Conservation (phyloP, 2,329 filamentous ascomycete species). For the Cercospora beticola region DNA sequence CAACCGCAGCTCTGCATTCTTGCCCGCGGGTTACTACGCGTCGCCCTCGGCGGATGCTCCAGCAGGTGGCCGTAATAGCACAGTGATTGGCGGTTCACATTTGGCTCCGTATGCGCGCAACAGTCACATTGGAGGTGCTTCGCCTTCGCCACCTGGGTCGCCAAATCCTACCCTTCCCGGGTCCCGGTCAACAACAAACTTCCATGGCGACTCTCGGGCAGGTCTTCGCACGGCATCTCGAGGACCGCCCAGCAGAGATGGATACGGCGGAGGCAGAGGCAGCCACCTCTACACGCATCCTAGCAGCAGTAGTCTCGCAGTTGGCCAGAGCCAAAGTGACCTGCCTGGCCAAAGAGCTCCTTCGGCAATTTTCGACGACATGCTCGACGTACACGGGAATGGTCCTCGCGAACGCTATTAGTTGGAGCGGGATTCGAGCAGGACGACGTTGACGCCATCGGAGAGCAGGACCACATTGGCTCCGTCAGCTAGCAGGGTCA, state of each 20-base stretch:
- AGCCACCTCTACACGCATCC: conserved; percentile 33
- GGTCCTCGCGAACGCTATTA: conserved; percentile 28
- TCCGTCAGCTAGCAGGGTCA: conserved; percentile 10
- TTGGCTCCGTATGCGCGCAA: conserved; percentile 35
- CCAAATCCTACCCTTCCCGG: conserved; percentile 22
- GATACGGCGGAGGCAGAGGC: conserved; percentile 5
- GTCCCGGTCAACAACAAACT: conserved; percentile 22
- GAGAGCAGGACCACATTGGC: conserved; percentile 7
- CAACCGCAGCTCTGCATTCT: conserved; percentile 72
- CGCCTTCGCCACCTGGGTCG: conserved; percentile 32
- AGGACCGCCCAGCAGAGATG: conserved; percentile 17
- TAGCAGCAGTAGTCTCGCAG: conserved; percentile 40
- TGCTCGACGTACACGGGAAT: conserved; percentile 71
- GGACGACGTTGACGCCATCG: conserved; percentile 5
- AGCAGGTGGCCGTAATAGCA: conserved; percentile 44
- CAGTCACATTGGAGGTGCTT: conserved; percentile 21
- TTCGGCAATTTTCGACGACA: conserved; percentile 84
- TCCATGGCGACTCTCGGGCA: conserved; percentile 20
- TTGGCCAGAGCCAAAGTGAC: conserved; percentile 49
- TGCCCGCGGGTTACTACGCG: conserved; percentile 90
- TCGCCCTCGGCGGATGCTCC: conserved; percentile 55
- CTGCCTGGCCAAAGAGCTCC: conserved; percentile 71
- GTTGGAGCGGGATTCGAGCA: conserved; percentile 10
- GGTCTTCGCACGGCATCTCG: conserved; percentile 13
- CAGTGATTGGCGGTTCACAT: conserved; percentile 43